Conservation (phyloP, 2,329 filamentous ascomycete species). For the Chaetomium olivaceum region DNA sequence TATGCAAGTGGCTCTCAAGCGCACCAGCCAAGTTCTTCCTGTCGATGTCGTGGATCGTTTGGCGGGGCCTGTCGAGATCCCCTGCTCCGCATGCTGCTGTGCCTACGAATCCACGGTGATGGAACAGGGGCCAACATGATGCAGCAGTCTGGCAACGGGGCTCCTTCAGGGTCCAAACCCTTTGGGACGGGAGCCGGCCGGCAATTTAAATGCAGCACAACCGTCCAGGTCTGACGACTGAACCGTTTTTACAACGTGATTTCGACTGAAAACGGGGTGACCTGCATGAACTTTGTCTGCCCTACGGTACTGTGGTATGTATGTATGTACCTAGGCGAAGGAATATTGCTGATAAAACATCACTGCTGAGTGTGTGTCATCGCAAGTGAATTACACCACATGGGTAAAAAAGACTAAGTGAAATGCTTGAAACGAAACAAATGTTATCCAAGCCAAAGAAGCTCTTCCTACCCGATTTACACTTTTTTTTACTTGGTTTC, state of each 20-base stretch:
- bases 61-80: neutral
- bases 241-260: neutral
- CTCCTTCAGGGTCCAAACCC: conserved; percentile 5
- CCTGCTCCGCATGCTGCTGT: neutral
- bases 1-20: neutral
- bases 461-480: too few species aligned
- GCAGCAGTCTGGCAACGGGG: neutral
- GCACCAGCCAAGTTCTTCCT: neutral
- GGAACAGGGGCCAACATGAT: conserved; percentile 2
- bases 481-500: too few species aligned
- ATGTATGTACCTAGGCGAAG: too few species aligned
- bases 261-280: neutral
- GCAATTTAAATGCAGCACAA: conserved; percentile 4
- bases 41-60: neutral
- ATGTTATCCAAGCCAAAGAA: too few species aligned
- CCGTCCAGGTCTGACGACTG: neutral
- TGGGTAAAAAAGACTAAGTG: too few species aligned
- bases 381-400: neutral
- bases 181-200: neutral
- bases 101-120: conserved; percentile 1
- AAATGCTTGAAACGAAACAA: too few species aligned
- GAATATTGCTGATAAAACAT: neutral
- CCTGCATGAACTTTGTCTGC: neutral
- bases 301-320: too few species aligned
- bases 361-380: neutral